Evolutionary conservation across 164 flowering plant genomes (phyloP), one percentile per base, ranked within the genome.

Genomic region (Paratinospora sagittata): DNA sequence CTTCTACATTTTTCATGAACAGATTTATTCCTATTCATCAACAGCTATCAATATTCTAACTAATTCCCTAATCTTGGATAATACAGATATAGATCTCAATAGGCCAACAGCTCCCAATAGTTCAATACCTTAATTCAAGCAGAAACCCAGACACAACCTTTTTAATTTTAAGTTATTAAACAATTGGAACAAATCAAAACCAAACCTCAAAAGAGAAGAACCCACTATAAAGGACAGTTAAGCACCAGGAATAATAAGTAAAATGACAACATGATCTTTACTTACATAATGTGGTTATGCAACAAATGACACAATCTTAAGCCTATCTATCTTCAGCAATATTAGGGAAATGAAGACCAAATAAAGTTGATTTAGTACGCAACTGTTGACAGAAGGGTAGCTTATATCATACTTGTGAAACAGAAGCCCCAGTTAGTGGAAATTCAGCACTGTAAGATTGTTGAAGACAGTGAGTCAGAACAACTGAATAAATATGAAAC

Each of bases 401-500:
- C 17, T 26, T 69, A 58, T 8, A 58, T 34, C 72, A 70, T 64
- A 86, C 96, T 91, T 87, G 83, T 67, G 95, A 72, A 30, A 72
- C 70, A 76, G 78, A 76, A 68, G 52, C 47, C 55, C 85, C 89
- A 73, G 73, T 74, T 47, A 82, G 45, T 65, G 81, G 80, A 78
- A 86, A 69, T 76, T 80, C 80, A 55, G 79, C 70, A 66, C 79
- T 75, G 74, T 43, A 75, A 66, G 76, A 81, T 17, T 72, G 69
- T 72, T 81, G 84, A 75, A 93, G 89, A 82, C 98, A 91, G 57
- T 75, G 74, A 26, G 85, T 52, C 76, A 93, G 70, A 43, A 88
- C 84, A 73, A 82, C 68, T 36, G 97, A 75, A 72, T 86, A 89
- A 45, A 93, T 82, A 75, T 85, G 89, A 61, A 79, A 71, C 75